phyloP scores from a whole-genome alignment of 2,329 filamentous ascomycete species.

The Ceratocystis eucalypticola region DNA sequence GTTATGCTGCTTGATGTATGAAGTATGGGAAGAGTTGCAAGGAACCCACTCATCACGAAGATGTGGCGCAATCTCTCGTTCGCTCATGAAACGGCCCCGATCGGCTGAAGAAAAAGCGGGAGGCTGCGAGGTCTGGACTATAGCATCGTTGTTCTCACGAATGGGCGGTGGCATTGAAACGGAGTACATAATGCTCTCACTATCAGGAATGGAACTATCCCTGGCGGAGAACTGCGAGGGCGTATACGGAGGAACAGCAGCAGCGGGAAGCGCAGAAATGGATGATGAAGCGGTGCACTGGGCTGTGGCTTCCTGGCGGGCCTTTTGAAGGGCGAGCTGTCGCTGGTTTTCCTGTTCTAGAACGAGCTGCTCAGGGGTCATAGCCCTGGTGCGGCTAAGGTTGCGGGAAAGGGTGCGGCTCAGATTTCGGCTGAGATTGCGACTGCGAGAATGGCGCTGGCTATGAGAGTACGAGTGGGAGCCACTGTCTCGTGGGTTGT shows the following conservation, averaged over 20 bases:
- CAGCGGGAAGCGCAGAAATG: not conserved
- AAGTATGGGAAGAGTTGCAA: not conserved
- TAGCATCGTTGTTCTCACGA: not conserved
- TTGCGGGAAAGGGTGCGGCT: not conserved
- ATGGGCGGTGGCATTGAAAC: not conserved
- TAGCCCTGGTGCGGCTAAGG: slow-evolving; percentile 5
- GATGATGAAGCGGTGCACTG: not conserved
- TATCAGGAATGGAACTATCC: slow-evolving; percentile 3
- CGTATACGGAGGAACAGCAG: not conserved
- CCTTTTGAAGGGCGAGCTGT: slow-evolving; percentile 12
- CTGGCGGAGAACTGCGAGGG: not conserved
- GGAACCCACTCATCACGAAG: not conserved
- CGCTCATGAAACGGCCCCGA: not conserved
- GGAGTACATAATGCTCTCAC: slow-evolving; percentile 10
- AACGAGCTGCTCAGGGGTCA: not conserved
- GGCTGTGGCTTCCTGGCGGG: slow-evolving; percentile 2
- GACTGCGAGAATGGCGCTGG: slow-evolving; percentile 7
- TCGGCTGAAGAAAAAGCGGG: not conserved
- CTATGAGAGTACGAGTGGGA: not conserved
- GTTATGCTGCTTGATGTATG: not conserved
- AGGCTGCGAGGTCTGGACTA: not conserved
- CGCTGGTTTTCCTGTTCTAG: slow-evolving; percentile 13
- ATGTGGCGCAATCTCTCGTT: not conserved
- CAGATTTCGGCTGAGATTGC: slow-evolving; percentile 2
- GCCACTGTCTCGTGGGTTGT: not conserved